Base-by-base conservation (phyloP, 345 rosid species). In the Rhodamnia rubescens region DNA sequence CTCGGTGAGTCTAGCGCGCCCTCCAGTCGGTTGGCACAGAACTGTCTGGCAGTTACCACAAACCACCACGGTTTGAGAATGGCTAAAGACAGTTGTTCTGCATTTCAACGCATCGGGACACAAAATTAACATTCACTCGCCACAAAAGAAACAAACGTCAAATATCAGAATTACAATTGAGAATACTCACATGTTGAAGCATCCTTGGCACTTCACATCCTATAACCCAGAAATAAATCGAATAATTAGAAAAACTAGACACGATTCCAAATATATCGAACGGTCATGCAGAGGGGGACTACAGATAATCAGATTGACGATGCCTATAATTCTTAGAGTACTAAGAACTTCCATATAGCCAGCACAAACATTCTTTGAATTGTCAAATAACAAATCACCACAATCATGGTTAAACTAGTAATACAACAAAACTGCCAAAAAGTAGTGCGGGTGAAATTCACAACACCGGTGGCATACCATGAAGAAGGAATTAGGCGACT, bases 181-280 rank as follows among this genome's bases (percentile, higher is more conserved):
- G 16, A 22, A 22, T 27, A 83, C 91, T 90, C 89, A 94, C 96
- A 94, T 94, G 91, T 90, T 90, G 89, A 94, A 94, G 91, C 97
- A 94, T 4, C 97, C 96, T 84, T 91, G 95, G 89, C 97, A 94
- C 81, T 92, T 94, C 81, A 94, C 97, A 91, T 94, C 97, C 97
- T 94, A 53, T 83, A 90, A 32, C 44, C 44, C 44, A 18, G 78
- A 16, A 32, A 69, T 32, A 69, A 36, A 69, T 36, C 12, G 9
- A 29, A 15, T 32, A 8, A 69, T 69, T 69, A 69, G 78, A 69
- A 47, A 69, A 69, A 69, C 12, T 32, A 32, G 6, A 24, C 44
- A 18, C 6, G 2, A 0, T 69, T 32, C 78, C 12, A 32, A 32
- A 32, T 2, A 32, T 9, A 18, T 64, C 7, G 44, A 8, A 8